Conservation (phyloP, 164 flowering plant genomes). For the Akebia trifoliata region DNA sequence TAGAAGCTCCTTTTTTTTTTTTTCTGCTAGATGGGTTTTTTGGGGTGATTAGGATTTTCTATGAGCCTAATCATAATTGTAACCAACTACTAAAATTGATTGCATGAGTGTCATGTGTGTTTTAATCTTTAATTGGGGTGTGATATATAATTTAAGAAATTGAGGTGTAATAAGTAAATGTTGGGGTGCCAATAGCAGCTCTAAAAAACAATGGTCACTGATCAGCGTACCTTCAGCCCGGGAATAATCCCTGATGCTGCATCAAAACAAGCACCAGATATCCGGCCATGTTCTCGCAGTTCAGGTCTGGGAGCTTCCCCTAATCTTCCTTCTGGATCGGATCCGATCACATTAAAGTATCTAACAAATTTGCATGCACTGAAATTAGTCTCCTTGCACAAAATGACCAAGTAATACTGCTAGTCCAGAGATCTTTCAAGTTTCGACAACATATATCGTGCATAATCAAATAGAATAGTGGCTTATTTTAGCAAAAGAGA, state of each 20-base stretch:
- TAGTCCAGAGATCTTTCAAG: neutral
- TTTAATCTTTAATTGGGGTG: neutral
- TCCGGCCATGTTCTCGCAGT: slow-evolving; percentile 94
- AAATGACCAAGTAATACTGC: neutral
- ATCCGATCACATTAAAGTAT: slow-evolving; percentile 97
- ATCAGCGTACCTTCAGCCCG: slow-evolving; percentile 68
- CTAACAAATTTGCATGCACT: slow-evolving; percentile 26
- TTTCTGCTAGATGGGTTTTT: too few relatives aligned
- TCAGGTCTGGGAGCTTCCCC: slow-evolving; percentile 99
- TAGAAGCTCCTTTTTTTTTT: too few relatives aligned
- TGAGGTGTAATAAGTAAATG: too few relatives aligned
- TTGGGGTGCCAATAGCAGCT: too few relatives aligned
- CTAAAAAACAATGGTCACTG: neutral
- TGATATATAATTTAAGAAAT: too few relatives aligned
- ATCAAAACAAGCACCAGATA: slow-evolving; percentile 99
- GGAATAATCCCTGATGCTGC: slow-evolving; percentile 81
- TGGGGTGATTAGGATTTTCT: too few relatives aligned
- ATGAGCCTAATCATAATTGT: too few relatives aligned
- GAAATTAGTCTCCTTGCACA: neutral
- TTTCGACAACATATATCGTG: neutral
- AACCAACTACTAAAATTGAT: too few relatives aligned
- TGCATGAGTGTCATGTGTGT: neutral
- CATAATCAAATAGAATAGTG: too few relatives aligned
- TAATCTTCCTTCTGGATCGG: slow-evolving; percentile 91
- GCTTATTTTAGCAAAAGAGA: too few relatives aligned